Base-by-base conservation (phyloP, 768 basidiomycete genomes). In the Tremella fuciformis region DNA sequence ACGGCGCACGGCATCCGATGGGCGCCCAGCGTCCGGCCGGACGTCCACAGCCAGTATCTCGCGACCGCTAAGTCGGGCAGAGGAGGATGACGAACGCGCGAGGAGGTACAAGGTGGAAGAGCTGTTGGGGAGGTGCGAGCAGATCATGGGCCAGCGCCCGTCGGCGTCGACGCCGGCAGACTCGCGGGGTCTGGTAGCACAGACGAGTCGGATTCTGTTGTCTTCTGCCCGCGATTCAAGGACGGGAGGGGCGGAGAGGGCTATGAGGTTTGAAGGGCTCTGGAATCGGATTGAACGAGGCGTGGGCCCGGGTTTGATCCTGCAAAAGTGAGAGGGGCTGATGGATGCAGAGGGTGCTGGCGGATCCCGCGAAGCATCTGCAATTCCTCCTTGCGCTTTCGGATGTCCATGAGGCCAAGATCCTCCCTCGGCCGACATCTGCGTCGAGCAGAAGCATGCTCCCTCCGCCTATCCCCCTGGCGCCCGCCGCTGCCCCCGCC, bases 361-460 rank as follows among this genome's bases (percentile, higher is more conserved):
- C 66, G 29, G 64, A 64, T 8, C 71, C 71, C 47, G 29, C 59
- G 22, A 69, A 69, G 3, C 71, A 73, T 40, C 53, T 73, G 19
- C 71, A 73, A 54, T 73, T 73, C 58, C 63, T 73, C 16, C 51
- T 73, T n/a, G 64, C 71, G n/a, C 46, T 73, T 1, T 73, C 71
- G 3, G 58, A 58, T 8, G 41, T 63, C 40, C 50, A 69, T 26
- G 60, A 65, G 0, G 41, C 58, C 13, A 65, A 63, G 29, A 34
- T 11, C 11, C 29, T 34, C 29, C 29, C 29, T 11, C 29, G 29
- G 6, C 29, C 29, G 29, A 4, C 29, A 11, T 26, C 62, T 25
- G 2, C 53, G 13, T 26, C 29, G 8, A 13, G 49, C 3, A 57
- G 18, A 13, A 18, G 9, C n/a, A 54, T 57, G 48, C 53, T 50